Evolutionary conservation across 73 alveolate species (phyloP).

Genomic region (Blepharisma japonicum): DNA sequence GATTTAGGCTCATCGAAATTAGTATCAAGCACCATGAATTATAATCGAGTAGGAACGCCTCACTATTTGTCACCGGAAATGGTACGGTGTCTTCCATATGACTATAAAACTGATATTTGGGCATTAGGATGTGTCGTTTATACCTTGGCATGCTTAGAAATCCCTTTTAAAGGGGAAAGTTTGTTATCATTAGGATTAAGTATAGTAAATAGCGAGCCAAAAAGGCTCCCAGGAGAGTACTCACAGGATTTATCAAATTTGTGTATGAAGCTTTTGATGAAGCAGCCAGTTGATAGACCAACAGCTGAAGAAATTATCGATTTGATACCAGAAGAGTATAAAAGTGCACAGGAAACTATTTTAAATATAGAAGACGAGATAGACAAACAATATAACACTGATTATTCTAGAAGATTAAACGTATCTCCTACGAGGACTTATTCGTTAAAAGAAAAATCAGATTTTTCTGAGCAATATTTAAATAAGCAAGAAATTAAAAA

Average conservation of each 20-base stretch:
- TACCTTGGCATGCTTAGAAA: constrained; percentile 82
- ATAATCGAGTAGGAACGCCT: constrained; percentile 98
- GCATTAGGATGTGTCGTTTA: constrained; percentile 90
- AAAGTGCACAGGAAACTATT: too few species aligned
- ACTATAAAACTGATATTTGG: constrained; percentile 93
- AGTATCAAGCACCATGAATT: constrained; percentile 64
- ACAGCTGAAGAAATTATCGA: constrained; percentile 43
- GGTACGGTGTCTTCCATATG: constrained; percentile 90
- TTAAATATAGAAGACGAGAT: too few species aligned
- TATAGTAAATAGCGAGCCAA: constrained; percentile 82
- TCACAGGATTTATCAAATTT: constrained; percentile 48
- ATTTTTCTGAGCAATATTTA: too few species aligned
- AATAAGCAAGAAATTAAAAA: too few species aligned
- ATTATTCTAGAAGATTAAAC: too few species aligned
- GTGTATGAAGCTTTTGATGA: constrained; percentile 42
- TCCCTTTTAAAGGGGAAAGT: constrained; percentile 94
- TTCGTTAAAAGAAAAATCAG: too few species aligned
- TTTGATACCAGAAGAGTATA: too few species aligned
- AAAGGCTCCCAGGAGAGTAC: constrained; percentile 61
- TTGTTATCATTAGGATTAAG: constrained; percentile 79
- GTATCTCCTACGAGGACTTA: too few species aligned
- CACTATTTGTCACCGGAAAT: constrained; percentile 91
- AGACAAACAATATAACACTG: too few species aligned
- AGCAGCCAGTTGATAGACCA: constrained; percentile 53
- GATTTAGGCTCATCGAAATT: constrained; percentile 97